Base-by-base conservation (phyloP, 768 basidiomycete genomes). In the Goffeauzyma gilvescens region DNA sequence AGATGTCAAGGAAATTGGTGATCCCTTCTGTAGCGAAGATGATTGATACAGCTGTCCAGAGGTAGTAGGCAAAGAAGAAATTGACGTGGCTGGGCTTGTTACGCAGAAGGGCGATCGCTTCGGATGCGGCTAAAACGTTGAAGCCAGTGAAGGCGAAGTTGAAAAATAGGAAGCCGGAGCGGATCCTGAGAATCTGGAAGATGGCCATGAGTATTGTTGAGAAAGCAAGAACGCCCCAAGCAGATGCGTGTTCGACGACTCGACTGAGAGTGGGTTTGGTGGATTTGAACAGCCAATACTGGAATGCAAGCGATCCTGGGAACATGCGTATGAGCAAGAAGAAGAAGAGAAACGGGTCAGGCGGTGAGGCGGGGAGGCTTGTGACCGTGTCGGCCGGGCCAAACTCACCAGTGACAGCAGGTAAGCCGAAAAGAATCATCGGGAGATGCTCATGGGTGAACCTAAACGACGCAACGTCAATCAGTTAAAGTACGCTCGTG, bases 141-240 rank as follows among this genome's bases (percentile, higher is more conserved):
- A 46, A 64, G 13, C 46, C 47, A 23, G 44, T 30, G 27, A 58
- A 36, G 3, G 54, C 50, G 8, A 89, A 54, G 62, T 57, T 38
- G 9, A 80, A 82, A 49, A 78, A 78, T 7, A 83, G 54, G 1
- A 75, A 81, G 0, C 79, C 75, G 1, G 83, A 81, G 2, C 89
- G 84, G 13, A 95, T 61, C 23, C 73, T 71, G 33, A 73, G 51
- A 7, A 47, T 49, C 57, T 95, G 90, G 1, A 79, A 55, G 4
- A 59, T 53, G 3, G 77, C 56, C 2, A 79, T 78, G 15, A 72
- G 33, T 23, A 66, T 57, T 0, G 76, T 63, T 45, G 79, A 74
- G 32, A 75, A 62, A 32, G 90, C 64, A 22, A 65, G 64, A 5
- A 77, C 54, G 0, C 76, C 72, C 2, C 69, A 70, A 54, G 81